These are phyloP conservation scores for Aegilops bicornis DNA, from an alignment of 176 grass and related monocot species.

Conservation along the genomic window DNA sequence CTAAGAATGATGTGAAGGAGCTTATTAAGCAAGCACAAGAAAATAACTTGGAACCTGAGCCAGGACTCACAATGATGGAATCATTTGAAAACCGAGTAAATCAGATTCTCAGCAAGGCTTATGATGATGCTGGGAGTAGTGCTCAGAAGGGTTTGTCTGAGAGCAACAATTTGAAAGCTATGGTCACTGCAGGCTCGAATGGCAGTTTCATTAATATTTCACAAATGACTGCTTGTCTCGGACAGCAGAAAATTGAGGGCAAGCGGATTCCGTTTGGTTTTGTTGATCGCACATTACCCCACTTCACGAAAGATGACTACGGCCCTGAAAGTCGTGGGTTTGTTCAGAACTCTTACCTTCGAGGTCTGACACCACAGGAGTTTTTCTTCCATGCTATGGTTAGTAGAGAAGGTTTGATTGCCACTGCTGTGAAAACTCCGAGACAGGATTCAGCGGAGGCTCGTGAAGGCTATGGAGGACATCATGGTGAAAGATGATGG, in stretches of 20 bases:
- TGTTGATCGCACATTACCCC: constrained; percentile 76
- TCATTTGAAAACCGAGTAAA: constrained; percentile 98
- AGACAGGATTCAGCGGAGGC: constrained; percentile 81
- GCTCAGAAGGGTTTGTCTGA: constrained; percentile 97
- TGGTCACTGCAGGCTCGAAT: constrained; percentile 98
- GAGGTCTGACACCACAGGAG: constrained; percentile 91
- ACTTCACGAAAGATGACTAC: constrained; percentile 91
- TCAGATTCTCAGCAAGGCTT: constrained; percentile 95
- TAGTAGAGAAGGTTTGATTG: constrained; percentile 82
- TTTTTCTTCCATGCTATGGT: constrained; percentile 95
- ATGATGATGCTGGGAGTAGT: constrained; percentile 96
- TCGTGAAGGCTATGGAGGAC: constrained; percentile 97
- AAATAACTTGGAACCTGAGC: constrained; percentile 83
- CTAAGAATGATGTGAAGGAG: constrained; percentile 91
- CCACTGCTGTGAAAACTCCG: constrained; percentile 82
- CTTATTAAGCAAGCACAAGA: constrained; percentile 77
- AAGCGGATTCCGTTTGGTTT: constrained; percentile 99
- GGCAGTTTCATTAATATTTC: constrained; percentile 97
- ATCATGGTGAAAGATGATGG: constrained; percentile 97
- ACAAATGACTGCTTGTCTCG: constrained; percentile 98
- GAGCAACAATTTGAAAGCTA: constrained; percentile 97
- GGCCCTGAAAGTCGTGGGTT: constrained; percentile 96
- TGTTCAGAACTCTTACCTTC: constrained; percentile 95
- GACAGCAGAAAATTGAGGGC: constrained; percentile 95
- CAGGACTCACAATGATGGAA: constrained; percentile 92